Evolutionary conservation across 2,329 filamentous ascomycete species (phyloP), one percentile per base, ranked within the genome.

Genomic region (Ascosphaera acerosa): DNA sequence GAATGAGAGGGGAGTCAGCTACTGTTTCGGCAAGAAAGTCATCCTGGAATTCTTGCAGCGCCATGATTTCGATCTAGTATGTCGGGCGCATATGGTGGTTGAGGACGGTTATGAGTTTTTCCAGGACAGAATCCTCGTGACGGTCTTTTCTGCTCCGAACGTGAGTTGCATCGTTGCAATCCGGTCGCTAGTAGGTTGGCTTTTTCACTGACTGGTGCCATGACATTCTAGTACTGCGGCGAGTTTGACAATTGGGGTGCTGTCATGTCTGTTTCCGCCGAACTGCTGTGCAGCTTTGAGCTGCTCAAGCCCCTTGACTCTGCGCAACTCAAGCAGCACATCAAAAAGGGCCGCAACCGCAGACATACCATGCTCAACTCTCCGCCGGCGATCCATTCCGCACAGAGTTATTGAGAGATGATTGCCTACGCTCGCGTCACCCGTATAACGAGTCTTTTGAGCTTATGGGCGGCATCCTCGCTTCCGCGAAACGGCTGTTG

Each of bases 101-200:
- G 87, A 97, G 52, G 87, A 97, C 48, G 87, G 87, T 7, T 97
- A 97, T 53, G 87, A 97, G 46, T 97, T 97, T 53, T 97, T 94
- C 52, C 90, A 77, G 37, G 87, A 97, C 49, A 66, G 87, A 35
- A 76, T 92, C 29, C 54, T 97, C 36, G 87, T 97, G 29, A 97
- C 87, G 2, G 84, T 97, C 1, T 97, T 97, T 50, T 92, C 81
- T 38, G 87, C 87, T 31, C 87, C 87, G 16, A 97, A 97, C 46
- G 81, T 90, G 60, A 65, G 78, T 64, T 39, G 18, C n/a, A n/a
- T 22, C 29, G 15, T 23, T 16, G 17, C 29, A 3, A 16, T 15
- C 12, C 10, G n/a, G n/a, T n/a, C n/a, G n/a, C n/a, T n/a, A n/a
- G n/a, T n/a, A n/a, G n/a, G n/a, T n/a, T n/a, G n/a, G n/a, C n/a